Percentiles rank a stretch among this genome's conserved stretches.
Conservation (phyloP, 352 stramenopile genomes). For the Phytophthora sp. region DNA sequence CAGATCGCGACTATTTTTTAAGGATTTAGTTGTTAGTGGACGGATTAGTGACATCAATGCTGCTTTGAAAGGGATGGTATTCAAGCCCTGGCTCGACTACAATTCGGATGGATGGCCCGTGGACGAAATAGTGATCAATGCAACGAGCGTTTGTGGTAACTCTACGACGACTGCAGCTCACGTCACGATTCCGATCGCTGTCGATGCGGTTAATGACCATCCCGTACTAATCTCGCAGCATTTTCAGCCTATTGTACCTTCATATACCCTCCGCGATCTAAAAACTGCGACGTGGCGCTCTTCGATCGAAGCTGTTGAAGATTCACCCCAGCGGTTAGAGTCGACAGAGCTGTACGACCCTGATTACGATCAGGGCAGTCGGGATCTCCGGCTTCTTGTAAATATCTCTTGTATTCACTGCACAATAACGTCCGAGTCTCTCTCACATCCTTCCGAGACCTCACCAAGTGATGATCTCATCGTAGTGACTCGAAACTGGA, state of each 20-base stretch:
- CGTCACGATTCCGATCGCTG: conserved; percentile 29
- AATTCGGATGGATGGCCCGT: conserved; percentile 49
- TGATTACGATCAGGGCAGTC: conserved; percentile 14
- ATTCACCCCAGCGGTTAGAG: conserved; percentile 36
- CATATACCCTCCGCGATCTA: conserved; percentile 11
- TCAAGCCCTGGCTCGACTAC: conserved; percentile 53
- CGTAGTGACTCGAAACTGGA: conserved; percentile 14
- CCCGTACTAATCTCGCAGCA: conserved; percentile 37
- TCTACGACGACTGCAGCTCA: conserved; percentile 1
- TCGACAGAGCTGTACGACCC: conserved; percentile 33
- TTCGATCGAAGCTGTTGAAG: conserved; percentile 47
- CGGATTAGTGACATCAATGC: conserved; percentile 49
- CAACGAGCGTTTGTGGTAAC: conserved; percentile 17
- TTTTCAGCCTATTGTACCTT: conserved; percentile 29
- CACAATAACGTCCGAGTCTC: conserved; percentile 25
- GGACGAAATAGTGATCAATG: conserved; percentile 41
- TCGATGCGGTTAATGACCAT: conserved; percentile 47
- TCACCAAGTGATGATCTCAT: conserved; percentile 25
- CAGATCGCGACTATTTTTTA: conserved; percentile 55
- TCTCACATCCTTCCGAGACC: not conserved
- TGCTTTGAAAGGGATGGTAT: conserved; percentile 62
- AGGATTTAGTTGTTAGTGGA: conserved; percentile 38
- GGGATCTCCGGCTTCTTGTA: conserved; percentile 37
- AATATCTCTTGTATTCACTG: conserved; percentile 53
- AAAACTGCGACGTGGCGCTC: conserved; percentile 1